These are phyloP conservation scores for Ogataea polymorpha DNA, from an alignment of 805 yeast genomes.

Conservation along the genomic window DNA sequence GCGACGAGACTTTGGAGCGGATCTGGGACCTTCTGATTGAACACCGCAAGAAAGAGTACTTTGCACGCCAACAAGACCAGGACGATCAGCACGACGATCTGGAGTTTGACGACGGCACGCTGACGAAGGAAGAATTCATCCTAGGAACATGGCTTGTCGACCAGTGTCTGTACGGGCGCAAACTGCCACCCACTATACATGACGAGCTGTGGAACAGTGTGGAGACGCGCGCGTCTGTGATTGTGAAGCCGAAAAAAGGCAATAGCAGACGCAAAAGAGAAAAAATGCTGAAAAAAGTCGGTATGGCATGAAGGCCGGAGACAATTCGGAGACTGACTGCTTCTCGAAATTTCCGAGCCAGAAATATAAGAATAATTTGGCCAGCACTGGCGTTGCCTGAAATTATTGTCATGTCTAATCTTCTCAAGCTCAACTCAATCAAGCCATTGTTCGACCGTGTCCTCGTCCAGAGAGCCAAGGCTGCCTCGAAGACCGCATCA, in stretches of 20 bases:
- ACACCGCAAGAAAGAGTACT: constrained; percentile 45
- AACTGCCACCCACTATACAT: constrained; percentile 69
- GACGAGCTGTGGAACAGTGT: constrained; percentile 81
- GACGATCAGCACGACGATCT: constrained; percentile 39
- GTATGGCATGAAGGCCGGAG: constrained; percentile 12
- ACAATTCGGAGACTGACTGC: not conserved
- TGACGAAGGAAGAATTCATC: constrained; percentile 77
- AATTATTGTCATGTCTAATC: constrained; percentile 38
- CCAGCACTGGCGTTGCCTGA: not conserved
- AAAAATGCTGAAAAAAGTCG: constrained; percentile 23
- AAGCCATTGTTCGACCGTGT: constrained; percentile 95
- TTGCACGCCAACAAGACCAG: not conserved
- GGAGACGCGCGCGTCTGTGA: constrained; percentile 32
- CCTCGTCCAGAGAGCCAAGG: constrained; percentile 90
- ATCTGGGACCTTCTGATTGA: constrained; percentile 75
- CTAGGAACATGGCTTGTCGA: constrained; percentile 99
- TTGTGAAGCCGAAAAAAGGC: constrained; percentile 16
- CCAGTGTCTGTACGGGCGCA: constrained; percentile 91
- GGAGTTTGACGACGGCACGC: constrained; percentile 73
- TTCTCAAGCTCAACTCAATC: constrained; percentile 77
- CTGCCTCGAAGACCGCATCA: constrained; percentile 85
- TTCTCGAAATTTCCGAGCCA: constrained; percentile 10
- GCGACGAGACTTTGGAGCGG: constrained; percentile 53
- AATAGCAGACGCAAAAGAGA: constrained; percentile 16
- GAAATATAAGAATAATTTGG: not conserved